phyloP scores from a whole-genome alignment of 495 filamentous ascomycete genomes.

The Cairneyella variabilis region DNA sequence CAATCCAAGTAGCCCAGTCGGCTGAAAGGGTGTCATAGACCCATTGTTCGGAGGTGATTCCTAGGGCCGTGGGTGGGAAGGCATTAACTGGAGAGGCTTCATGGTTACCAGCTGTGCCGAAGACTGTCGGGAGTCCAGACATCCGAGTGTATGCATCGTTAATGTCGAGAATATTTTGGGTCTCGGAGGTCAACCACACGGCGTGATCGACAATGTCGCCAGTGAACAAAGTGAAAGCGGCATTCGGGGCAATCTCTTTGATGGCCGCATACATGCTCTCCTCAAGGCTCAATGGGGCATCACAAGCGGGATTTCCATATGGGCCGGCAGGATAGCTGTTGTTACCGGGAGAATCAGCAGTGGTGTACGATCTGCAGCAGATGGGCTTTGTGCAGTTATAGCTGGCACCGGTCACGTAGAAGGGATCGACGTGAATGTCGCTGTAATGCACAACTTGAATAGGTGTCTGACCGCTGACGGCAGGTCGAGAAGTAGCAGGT shows the following conservation, averaged over 20 bases:
- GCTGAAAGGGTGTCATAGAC: slow-evolving; percentile 44
- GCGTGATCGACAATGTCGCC: slow-evolving; percentile 45
- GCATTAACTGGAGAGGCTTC: slow-evolving; percentile 49
- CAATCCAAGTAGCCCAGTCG: slow-evolving; percentile 42
- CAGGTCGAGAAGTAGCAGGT: not conserved
- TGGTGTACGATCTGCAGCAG: not conserved
- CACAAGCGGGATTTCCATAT: slow-evolving; percentile 48
- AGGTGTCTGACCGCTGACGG: not conserved
- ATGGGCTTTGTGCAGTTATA: slow-evolving; percentile 6
- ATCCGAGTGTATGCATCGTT: slow-evolving; percentile 40
- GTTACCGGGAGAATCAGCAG: not conserved
- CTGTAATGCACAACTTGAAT: slow-evolving; percentile 3
- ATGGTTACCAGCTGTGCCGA: slow-evolving; percentile 49
- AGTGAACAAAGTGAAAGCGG: slow-evolving; percentile 40
- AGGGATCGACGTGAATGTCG: slow-evolving; percentile 5
- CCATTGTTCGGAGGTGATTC: slow-evolving; percentile 37
- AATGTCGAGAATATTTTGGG: slow-evolving; percentile 36
- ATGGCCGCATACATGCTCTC: slow-evolving; percentile 50
- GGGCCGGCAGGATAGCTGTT: not conserved
- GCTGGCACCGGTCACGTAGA: slow-evolving; percentile 1
- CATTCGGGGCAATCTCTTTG: slow-evolving; percentile 31
- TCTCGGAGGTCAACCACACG: slow-evolving; percentile 33
- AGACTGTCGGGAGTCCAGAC: slow-evolving; percentile 35
- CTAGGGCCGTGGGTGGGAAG: slow-evolving; percentile 35
- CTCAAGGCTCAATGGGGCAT: slow-evolving; percentile 45